Conservation (phyloP, 371 early-diverging fungal species). For the Mortierella sp. region DNA sequence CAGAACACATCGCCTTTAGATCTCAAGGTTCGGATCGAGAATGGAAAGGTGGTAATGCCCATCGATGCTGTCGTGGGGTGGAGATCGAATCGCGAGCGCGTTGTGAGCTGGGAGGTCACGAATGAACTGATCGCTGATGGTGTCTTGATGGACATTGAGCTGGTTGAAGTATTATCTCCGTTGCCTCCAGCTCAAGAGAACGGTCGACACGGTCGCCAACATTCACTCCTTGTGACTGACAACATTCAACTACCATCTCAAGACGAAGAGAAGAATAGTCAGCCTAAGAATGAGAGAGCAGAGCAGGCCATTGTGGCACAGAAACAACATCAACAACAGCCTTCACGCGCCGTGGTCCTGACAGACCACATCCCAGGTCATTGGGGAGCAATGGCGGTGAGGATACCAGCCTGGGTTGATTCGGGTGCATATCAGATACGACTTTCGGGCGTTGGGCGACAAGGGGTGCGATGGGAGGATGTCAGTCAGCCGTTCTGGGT, state of each 20-base stretch:
- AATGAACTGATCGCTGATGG: slow-evolving; percentile 2
- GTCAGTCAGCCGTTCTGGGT: slow-evolving; percentile 46
- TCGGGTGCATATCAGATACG: slow-evolving; percentile 35
- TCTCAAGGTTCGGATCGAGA: slow-evolving; percentile 21
- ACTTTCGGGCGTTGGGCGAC: slow-evolving; percentile 4
- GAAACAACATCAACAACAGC: slow-evolving; percentile 4
- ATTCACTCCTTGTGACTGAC: too few species aligned
- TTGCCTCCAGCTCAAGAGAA: neutral
- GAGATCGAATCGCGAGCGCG: slow-evolving; percentile 35
- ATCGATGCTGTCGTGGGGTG: neutral
- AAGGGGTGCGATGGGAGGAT: slow-evolving; percentile 27
- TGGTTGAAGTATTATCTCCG: slow-evolving; percentile 11
- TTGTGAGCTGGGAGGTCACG: slow-evolving; percentile 12
- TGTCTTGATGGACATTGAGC: slow-evolving; percentile 16
- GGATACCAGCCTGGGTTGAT: slow-evolving; percentile 27
- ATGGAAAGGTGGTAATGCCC: neutral
- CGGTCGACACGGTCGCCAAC: too few species aligned
- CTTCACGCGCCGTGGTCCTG: slow-evolving; percentile 13
- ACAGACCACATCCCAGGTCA: slow-evolving; percentile 28
- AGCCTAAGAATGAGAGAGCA: slow-evolving; percentile 3
- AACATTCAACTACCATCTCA: too few species aligned
- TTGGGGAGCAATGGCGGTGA: slow-evolving; percentile 19
- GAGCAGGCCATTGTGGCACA: too few species aligned
- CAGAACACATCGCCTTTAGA: neutral
- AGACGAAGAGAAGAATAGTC: neutral